Evolutionary conservation across 1,284 basidiomycete species (phyloP).

Genomic region (Apiotrichum gracile): DNA sequence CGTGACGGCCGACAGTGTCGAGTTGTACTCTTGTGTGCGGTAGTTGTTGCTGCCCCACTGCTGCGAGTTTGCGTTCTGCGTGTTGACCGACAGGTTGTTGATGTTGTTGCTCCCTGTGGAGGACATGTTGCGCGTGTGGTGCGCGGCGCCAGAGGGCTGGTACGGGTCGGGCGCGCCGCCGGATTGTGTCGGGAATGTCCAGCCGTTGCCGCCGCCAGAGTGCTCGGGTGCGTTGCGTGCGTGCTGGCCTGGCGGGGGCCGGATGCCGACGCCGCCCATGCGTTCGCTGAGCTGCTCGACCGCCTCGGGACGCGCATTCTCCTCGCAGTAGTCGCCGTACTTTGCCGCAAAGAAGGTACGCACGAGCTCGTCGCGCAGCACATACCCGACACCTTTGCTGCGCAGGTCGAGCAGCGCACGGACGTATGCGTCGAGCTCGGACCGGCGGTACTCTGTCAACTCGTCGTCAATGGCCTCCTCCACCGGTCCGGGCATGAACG

Average conservation of each 20-base stretch:
- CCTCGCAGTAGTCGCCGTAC: conserved; percentile 80
- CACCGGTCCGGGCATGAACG: conserved; percentile 92
- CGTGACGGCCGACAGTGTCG: not conserved
- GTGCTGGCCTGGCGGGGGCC: not conserved
- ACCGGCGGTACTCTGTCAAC: conserved; percentile 72
- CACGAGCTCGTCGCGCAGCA: conserved; percentile 73
- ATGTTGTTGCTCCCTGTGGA: not conserved
- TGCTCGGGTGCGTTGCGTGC: not conserved
- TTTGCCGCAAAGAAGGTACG: conserved; percentile 80
- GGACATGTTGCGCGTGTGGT: conserved; percentile 2
- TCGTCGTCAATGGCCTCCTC: conserved; percentile 71
- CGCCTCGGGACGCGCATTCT: conserved; percentile 50
- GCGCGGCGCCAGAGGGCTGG: not conserved
- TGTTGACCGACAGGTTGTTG: not conserved
- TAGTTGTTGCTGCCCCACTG: not conserved
- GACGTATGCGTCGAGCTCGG: conserved; percentile 85
- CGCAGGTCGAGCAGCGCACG: conserved; percentile 61
- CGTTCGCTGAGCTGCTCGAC: conserved; percentile 62
- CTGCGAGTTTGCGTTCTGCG: not conserved
- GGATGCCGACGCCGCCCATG: conserved; percentile 23
- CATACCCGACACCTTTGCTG: conserved; percentile 63
- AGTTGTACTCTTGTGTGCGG: too few relatives aligned
- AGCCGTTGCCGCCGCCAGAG: conserved; percentile 1
- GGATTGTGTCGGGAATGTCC: not conserved
- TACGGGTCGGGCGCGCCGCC: not conserved